A percentile compares a stretch with the other conserved stretches of the same genome.
Evolutionary conservation across 176 grass and related monocot species (phyloP).

Genomic region (Ananas comosus): DNA sequence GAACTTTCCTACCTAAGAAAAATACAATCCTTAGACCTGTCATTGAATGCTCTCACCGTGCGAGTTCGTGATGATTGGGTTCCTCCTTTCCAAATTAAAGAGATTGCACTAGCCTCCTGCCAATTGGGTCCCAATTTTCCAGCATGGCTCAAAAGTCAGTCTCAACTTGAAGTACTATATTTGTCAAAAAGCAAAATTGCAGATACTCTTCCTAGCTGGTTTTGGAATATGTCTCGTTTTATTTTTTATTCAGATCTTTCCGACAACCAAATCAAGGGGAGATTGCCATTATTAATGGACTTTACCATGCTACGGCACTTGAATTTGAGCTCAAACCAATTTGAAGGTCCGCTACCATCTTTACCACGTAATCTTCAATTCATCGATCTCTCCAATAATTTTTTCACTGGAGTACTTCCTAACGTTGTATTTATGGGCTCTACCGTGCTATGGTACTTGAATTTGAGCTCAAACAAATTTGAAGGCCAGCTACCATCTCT

Average conservation of each 20-base stretch:
- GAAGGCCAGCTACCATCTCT: background rate
- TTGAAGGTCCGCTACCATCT: background rate
- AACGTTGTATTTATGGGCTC: too few species aligned
- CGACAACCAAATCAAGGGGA: constrained; percentile 8
- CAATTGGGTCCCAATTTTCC: constrained; percentile 24
- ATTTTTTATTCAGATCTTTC: background rate
- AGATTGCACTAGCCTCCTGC: background rate
- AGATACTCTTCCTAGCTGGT: constrained; percentile 21
- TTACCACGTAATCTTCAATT: background rate
- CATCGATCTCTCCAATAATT: background rate
- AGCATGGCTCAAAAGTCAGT: constrained; percentile 16
- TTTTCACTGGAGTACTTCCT: background rate
- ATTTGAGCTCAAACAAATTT: constrained; percentile 4
- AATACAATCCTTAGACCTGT: background rate
- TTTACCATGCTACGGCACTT: background rate
- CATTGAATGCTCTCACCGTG: background rate
- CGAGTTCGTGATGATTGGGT: background rate
- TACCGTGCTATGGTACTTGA: background rate
- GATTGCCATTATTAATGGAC: background rate
- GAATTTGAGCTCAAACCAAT: constrained; percentile 3
- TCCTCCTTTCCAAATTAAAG: constrained; percentile 4
- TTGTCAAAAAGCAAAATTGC: constrained; percentile 10
- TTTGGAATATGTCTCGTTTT: constrained; percentile 19
- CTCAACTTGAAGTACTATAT: background rate
- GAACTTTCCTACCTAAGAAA: background rate